Evolutionary conservation across 805 yeast species (phyloP).

Genomic region (Cyberlindnera lachancei): DNA sequence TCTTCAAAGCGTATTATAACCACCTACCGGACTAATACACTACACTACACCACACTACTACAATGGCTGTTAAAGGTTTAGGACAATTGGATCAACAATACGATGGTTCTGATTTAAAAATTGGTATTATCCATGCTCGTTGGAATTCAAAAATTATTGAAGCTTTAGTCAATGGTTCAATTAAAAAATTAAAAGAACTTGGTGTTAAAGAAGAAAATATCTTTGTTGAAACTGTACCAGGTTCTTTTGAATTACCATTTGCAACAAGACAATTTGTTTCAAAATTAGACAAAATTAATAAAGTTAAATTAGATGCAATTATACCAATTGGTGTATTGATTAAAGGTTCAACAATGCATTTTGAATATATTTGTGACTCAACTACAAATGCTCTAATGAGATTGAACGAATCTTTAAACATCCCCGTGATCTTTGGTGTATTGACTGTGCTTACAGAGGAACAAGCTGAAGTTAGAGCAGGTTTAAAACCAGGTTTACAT

Average conservation of each 20-base stretch:
- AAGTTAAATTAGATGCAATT: conserved; percentile 65
- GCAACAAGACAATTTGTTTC: conserved; percentile 52
- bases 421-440: conserved; percentile 90
- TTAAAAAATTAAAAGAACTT: conserved; percentile 45
- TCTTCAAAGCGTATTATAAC: no score
- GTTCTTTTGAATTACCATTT: conserved; percentile 88
- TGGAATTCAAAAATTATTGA: conserved; percentile 82
- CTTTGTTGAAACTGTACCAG: conserved; percentile 81
- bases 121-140: conserved; percentile 92
- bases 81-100: conserved; percentile 64
- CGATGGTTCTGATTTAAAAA: conserved; percentile 59
- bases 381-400: conserved; percentile 81
- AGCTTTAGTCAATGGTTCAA: conserved; percentile 74
- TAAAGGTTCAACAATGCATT: conserved; percentile 97
- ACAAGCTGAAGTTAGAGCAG: conserved; percentile 92
- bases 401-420: conserved; percentile 57
- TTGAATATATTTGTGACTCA: conserved; percentile 92
- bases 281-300: conserved; percentile 30
- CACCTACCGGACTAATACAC: no score
- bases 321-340: conserved; percentile 92
- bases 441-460: conserved; percentile 90
- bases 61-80: conserved; percentile 81
- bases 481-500: conserved; percentile 73
- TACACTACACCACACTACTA: no score
- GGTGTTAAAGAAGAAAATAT: conserved; percentile 78